phyloP scores from a whole-genome alignment of 2,329 filamentous ascomycete species.

The Rugonectria rugulosa region DNA sequence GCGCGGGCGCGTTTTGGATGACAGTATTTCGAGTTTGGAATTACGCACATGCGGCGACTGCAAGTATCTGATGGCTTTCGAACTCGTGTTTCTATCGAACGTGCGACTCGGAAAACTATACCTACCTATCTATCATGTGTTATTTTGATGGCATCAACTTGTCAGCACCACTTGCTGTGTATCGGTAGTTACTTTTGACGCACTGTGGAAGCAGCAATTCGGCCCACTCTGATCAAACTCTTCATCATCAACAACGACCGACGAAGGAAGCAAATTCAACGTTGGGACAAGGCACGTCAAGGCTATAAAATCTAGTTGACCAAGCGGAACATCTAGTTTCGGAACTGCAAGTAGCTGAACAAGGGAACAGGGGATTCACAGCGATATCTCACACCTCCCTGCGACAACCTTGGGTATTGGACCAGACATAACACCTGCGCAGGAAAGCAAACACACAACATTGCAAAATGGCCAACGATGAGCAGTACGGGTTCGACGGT shows the following conservation, averaged over 20 bases:
- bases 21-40: background rate
- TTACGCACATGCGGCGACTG: background rate
- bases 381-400: background rate
- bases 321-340: too few species aligned
- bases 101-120: background rate
- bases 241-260: slow-evolving; percentile 31
- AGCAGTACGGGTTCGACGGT: slow-evolving; percentile 50
- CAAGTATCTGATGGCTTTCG: background rate
- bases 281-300: slow-evolving; percentile 12
- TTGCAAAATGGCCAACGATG: slow-evolving; percentile 45
- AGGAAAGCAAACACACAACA: background rate
- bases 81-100: background rate
- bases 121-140: background rate
- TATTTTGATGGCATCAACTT: too few species aligned
- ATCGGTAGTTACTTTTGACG: slow-evolving; percentile 23
- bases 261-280: background rate
- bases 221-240: slow-evolving; percentile 41
- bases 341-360: too few species aligned
- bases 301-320: too few species aligned
- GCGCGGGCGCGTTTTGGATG: slow-evolving; percentile 81
- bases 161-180: too few species aligned
- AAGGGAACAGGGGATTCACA: background rate
- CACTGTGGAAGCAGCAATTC: slow-evolving; percentile 39
- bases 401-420: background rate
- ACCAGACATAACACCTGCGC: background rate